Percentiles rank a stretch among this genome's conserved stretches.
These are phyloP conservation scores for Xylaria sp. DNA, from an alignment of 2,329 filamentous ascomycete genomes.

Conservation along the genomic window DNA sequence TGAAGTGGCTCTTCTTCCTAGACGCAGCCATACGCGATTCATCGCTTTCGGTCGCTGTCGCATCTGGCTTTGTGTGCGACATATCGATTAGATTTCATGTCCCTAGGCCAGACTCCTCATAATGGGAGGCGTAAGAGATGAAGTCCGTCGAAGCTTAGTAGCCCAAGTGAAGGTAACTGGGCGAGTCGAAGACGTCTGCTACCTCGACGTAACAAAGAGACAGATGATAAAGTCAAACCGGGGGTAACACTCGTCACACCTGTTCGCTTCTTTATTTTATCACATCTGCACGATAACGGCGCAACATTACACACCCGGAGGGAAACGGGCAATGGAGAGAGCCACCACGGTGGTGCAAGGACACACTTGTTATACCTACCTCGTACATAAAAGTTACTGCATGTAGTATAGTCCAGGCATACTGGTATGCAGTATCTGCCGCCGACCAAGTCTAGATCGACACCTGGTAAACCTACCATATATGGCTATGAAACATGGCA, in stretches of 20 bases:
- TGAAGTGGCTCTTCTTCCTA: constrained; percentile 60
- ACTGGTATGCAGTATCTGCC: constrained; percentile 22
- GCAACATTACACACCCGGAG: constrained; percentile 1
- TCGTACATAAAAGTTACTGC: constrained; percentile 10
- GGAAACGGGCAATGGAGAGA: constrained; percentile 4
- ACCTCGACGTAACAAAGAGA: constrained; percentile 6
- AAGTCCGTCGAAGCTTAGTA: not conserved
- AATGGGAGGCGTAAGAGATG: constrained; percentile 2
- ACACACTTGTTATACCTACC: not conserved
- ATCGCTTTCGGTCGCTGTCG: not conserved
- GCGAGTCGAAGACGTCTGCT: not conserved
- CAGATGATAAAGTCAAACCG: not conserved
- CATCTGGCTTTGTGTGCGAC: constrained; percentile 12
- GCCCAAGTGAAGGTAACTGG: not conserved
- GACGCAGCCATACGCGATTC: constrained; percentile 6
- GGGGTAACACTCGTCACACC: not conserved
- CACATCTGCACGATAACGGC: constrained; percentile 13
- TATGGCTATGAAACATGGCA: not conserved
- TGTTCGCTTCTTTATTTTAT: constrained; percentile 4
- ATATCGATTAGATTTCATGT: constrained; percentile 25
- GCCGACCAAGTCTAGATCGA: constrained; percentile 5
- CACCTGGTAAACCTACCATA: not conserved
- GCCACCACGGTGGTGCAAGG: constrained; percentile 1
- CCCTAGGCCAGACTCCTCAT: not conserved
- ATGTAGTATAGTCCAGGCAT: constrained; percentile 8